phyloP scores from a whole-genome alignment of 73 alveolate species.

The Tetrahymena borealis region DNA sequence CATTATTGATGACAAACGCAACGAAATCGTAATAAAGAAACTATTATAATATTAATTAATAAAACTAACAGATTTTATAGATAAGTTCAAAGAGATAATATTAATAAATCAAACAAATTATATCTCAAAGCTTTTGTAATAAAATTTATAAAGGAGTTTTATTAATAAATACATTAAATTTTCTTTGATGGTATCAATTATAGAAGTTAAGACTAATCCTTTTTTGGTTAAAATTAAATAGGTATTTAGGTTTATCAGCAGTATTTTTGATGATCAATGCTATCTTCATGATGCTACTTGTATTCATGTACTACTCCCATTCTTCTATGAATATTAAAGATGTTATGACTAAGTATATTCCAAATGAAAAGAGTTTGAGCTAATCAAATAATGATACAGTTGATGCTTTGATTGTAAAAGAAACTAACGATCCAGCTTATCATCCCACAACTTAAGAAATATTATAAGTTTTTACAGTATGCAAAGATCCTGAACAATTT shows the following conservation, averaged over 20 bases:
- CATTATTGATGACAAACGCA: not conserved
- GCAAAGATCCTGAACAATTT: not conserved
- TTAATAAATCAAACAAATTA: too few relatives aligned
- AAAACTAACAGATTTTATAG: too few relatives aligned
- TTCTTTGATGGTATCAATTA: too few relatives aligned
- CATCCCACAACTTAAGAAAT: not conserved
- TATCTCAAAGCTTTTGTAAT: too few relatives aligned
- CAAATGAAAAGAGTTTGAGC: not conserved
- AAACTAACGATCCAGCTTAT: not conserved
- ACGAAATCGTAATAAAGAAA: not conserved
- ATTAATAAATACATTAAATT: not conserved
- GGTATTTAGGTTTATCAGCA: not conserved
- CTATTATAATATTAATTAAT: too few relatives aligned
- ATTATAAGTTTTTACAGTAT: not conserved
- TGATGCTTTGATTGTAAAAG: not conserved
- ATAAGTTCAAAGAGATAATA: too few relatives aligned
- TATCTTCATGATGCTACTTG: not conserved
- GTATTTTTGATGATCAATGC: not conserved
- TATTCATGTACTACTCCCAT: not conserved
- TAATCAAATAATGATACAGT: not conserved
- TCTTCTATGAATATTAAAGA: not conserved
- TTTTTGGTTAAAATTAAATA: too few relatives aligned
- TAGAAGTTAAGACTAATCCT: too few relatives aligned
- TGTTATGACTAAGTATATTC: not conserved
- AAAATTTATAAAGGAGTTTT: too few relatives aligned